Evolutionary conservation across 202 grass and related monocot genomes (phyloP).

Genomic region (Schoenoplectus tabernaemontani): DNA sequence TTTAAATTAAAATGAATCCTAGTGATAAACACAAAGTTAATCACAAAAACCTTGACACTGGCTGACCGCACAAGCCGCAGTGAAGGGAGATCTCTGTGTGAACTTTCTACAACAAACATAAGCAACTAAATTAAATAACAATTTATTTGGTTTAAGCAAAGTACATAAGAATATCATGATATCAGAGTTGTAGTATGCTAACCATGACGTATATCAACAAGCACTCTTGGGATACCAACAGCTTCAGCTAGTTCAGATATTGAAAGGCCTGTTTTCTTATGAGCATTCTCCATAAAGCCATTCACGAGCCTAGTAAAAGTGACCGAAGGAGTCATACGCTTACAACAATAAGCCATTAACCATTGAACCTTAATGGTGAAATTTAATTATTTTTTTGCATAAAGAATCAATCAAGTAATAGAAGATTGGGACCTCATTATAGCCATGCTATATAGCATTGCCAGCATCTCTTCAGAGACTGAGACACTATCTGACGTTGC

Average conservation of each 20-base stretch:
- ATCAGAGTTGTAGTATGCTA: slow-evolving; percentile 11
- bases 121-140: slow-evolving; percentile 12
- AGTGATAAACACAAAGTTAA: neutral
- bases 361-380: too few relatives aligned
- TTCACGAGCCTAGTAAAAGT: slow-evolving; percentile 64
- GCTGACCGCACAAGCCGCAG: slow-evolving; percentile 55
- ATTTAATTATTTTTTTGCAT: too few relatives aligned
- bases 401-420: neutral
- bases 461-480: slow-evolving; percentile 73
- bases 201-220: slow-evolving; percentile 97
- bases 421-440: slow-evolving; percentile 46
- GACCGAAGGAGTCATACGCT: neutral
- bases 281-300: slow-evolving; percentile 51
- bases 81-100: slow-evolving; percentile 73
- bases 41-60: slow-evolving; percentile 52
- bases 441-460: slow-evolving; percentile 86
- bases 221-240: slow-evolving; percentile 70
- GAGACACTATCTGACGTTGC: slow-evolving; percentile 13
- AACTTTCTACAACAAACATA: slow-evolving; percentile 64
- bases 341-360: neutral
- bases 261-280: slow-evolving; percentile 70
- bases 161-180: slow-evolving; percentile 8
- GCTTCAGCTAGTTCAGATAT: slow-evolving; percentile 70
- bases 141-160: slow-evolving; percentile 12
- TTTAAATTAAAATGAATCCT: neutral